Evolutionary conservation across 352 stramenopile species (phyloP).

Genomic region (Pythium periplocum): DNA sequence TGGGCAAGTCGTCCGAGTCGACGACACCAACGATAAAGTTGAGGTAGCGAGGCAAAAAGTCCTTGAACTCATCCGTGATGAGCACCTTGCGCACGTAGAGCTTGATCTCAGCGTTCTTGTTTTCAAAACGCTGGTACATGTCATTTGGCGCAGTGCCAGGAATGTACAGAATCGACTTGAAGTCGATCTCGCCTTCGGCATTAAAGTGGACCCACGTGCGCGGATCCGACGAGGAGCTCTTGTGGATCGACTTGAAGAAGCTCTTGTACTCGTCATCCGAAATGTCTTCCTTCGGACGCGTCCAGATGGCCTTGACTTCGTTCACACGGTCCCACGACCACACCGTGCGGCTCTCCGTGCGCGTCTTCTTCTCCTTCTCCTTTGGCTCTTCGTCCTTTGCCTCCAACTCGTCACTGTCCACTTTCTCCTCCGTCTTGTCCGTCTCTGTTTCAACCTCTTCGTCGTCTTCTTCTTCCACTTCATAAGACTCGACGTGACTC

Average conservation of each 20-base stretch:
- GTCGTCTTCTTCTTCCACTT: conserved; percentile 83
- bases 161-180: conserved; percentile 99
- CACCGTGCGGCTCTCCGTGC: conserved; percentile 91
- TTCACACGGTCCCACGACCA: conserved; percentile 97
- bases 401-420: conserved; percentile 63
- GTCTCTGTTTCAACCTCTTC: conserved; percentile 64
- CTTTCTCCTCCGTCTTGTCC: conserved; percentile 43
- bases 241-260: conserved; percentile 97
- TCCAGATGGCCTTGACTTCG: conserved; percentile 97
- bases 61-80: conserved; percentile 97
- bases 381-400: conserved; percentile 70
- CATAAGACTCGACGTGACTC: conserved; percentile 87
- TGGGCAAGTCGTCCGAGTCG: conserved; percentile 98
- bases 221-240: conserved; percentile 83
- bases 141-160: conserved; percentile 84
- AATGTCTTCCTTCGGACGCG: conserved; percentile 94
- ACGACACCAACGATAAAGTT: conserved; percentile 99
- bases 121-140: conserved; percentile 90
- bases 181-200: conserved; percentile 99
- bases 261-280: conserved; percentile 98
- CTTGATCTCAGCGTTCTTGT: conserved; percentile 91
- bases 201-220: conserved; percentile 99
- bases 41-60: conserved; percentile 98
- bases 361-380: conserved; percentile 70
- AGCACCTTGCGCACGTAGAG: conserved; percentile 99